Base-by-base conservation (phyloP, 2,329 filamentous ascomycete species). In the Cladophialophora carrionii region DNA sequence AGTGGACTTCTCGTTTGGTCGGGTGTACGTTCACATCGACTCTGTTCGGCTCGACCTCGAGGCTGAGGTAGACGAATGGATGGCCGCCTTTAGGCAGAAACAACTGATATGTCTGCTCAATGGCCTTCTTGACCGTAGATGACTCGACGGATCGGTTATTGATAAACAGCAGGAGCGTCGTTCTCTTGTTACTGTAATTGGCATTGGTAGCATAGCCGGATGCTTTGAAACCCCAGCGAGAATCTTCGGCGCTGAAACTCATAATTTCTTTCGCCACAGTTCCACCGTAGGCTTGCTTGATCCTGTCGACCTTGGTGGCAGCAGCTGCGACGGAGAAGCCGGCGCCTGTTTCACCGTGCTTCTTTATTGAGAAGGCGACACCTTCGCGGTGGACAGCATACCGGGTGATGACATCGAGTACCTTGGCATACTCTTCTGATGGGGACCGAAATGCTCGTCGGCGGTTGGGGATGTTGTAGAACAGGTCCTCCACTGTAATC, bases 11-110 rank as follows among this genome's bases (percentile, higher is more conserved):
- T 57, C 92, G 85, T 77, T 99, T 99, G 0, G 95, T 99, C 0
- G 95, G 95, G 76, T 99, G 95, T 0, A 99, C 90, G 72, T 99
- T 99, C 74, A 99, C 96, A 76, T 99, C 95, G 3, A 99, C 92
- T 60, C 94, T 85, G 29, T 90, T 87, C 1, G 95, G 94, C 71
- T 98, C 93, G 63, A 99, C 96, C 65, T 96, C 90, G 2, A 99
- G 83, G 74, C 89, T 95, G 29, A 99, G 83, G 74, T 99, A 99
- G 63, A 94, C 83, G 75, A 98, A 99, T 0, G 95, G 95, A 74
- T 96, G 95, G 1, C 92, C 92, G 37, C 91, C 92, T 78, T 98
- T 99, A 0, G 95, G 95, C 3, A 99, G 80, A 69, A 96, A 98
- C 1, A 85, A 82, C 9, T 89, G 84, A 75, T 98, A 99, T 0